A percentile compares a stretch with the other conserved stretches of the same genome.
Evolutionary conservation across 2,329 filamentous ascomycete species (phyloP).

Genomic region (Claviceps sorghi): DNA sequence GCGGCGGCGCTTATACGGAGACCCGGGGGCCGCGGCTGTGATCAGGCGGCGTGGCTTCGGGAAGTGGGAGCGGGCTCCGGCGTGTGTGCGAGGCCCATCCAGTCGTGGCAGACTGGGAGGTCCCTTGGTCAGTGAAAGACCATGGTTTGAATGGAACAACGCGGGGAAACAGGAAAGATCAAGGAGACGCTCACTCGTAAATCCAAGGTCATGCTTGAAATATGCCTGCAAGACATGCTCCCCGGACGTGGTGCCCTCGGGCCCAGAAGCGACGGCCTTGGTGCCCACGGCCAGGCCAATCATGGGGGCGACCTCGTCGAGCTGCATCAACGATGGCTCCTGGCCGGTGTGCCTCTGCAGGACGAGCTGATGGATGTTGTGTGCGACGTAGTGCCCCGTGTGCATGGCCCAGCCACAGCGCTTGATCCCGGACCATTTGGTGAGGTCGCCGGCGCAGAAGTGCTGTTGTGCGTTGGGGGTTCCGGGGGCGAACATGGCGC

Average conservation of each 20-base stretch:
- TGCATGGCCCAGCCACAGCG: constrained; percentile 64
- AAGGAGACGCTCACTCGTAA: constrained; percentile 36
- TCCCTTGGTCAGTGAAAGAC: neutral
- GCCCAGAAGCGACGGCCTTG: constrained; percentile 49
- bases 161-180: neutral
- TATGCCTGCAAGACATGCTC: constrained; percentile 47
- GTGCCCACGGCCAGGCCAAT: constrained; percentile 61
- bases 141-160: neutral
- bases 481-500: constrained; percentile 27
- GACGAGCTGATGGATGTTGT: constrained; percentile 54
- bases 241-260: constrained; percentile 43
- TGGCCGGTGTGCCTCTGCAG: constrained; percentile 24
- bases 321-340: constrained; percentile 30
- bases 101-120: constrained; percentile 38
- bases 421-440: constrained; percentile 64
- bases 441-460: constrained; percentile 56
- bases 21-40: no score
- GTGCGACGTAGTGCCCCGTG: constrained; percentile 50
- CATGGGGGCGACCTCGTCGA: constrained; percentile 44
- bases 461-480: constrained; percentile 45
- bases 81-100: constrained; percentile 30
- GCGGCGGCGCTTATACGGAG: no score
- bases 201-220: constrained; percentile 55
- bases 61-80: constrained; percentile 3
- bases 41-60: no score